Evolutionary conservation across 495 filamentous ascomycete genomes (phyloP).

Genomic region (Hypoxylon rickii): DNA sequence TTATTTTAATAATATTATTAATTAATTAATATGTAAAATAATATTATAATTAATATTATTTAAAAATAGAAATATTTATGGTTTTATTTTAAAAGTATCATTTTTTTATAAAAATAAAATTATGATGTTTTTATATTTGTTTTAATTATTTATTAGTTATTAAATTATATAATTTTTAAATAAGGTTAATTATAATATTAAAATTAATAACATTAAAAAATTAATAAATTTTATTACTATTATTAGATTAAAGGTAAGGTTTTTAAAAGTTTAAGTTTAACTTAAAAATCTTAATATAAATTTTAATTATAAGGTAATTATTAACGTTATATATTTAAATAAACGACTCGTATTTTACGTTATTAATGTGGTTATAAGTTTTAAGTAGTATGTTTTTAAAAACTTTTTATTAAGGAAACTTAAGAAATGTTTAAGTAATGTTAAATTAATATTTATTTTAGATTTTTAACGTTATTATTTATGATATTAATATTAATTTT

Average conservation of each 20-base stretch:
- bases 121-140: not conserved
- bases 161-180: conserved; percentile 10
- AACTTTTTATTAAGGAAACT: not conserved
- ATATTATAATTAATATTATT: not conserved
- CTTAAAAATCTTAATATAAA: not conserved
- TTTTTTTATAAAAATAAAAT: conserved; percentile 1
- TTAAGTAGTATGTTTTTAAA: not conserved
- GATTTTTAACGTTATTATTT: not conserved
- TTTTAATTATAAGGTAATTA: conserved; percentile 1
- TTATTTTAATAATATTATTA: conserved; percentile 4
- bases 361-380: not conserved
- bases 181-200: not conserved
- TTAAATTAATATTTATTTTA: not conserved
- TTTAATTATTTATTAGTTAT: conserved; percentile 1
- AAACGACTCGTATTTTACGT: not conserved
- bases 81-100: conserved; percentile 6
- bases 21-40: conserved; percentile 1
- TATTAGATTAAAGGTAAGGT: conserved; percentile 5
- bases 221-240: conserved; percentile 10
- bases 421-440: not conserved
- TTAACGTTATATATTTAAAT: conserved; percentile 1
- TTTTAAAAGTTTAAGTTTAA: not conserved
- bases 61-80: not conserved
- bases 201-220: not conserved
- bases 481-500: not conserved